Evolutionary conservation across 1,284 basidiomycete species (phyloP).

Genomic region (Marasmius sp.): DNA sequence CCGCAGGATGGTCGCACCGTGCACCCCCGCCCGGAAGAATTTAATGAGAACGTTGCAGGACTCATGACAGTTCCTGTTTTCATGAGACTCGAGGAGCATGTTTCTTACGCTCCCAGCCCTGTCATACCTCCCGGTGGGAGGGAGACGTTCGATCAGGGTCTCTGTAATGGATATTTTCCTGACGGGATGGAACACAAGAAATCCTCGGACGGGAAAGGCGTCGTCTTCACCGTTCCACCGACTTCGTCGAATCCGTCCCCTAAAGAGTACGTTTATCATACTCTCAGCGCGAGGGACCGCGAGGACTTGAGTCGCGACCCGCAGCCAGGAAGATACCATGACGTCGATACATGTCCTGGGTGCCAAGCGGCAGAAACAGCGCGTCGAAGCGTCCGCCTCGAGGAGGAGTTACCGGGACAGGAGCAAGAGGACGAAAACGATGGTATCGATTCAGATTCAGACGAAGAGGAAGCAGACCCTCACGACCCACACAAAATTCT

Average conservation of each 20-base stretch:
- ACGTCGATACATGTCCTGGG: constrained; percentile 38
- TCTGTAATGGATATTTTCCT: constrained; percentile 13
- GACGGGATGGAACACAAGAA: not conserved
- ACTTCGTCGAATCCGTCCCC: not conserved
- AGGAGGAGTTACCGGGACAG: constrained; percentile 15
- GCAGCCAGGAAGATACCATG: constrained; percentile 28
- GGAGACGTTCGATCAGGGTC: constrained; percentile 13
- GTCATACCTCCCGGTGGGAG: constrained; percentile 26
- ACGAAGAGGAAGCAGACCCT: constrained; percentile 9
- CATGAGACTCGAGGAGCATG: constrained; percentile 56
- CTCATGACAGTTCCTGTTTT: constrained; percentile 47
- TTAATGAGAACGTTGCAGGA: constrained; percentile 35
- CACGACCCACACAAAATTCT: constrained; percentile 22
- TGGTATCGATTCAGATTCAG: constrained; percentile 1
- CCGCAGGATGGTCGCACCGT: constrained; percentile 22
- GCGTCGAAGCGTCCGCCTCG: constrained; percentile 7
- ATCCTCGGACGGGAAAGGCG: constrained; percentile 5
- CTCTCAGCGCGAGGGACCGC: not conserved
- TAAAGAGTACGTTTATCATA: constrained; percentile 10
- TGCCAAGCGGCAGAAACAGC: constrained; percentile 24
- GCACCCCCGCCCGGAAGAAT: constrained; percentile 22
- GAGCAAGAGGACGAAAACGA: constrained; percentile 18
- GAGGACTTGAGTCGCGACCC: not conserved
- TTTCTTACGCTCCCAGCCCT: constrained; percentile 42
- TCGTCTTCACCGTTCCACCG: constrained; percentile 4